Evolutionary conservation across 495 filamentous ascomycete species (phyloP).

Genomic region (Aspergillus ostianus): DNA sequence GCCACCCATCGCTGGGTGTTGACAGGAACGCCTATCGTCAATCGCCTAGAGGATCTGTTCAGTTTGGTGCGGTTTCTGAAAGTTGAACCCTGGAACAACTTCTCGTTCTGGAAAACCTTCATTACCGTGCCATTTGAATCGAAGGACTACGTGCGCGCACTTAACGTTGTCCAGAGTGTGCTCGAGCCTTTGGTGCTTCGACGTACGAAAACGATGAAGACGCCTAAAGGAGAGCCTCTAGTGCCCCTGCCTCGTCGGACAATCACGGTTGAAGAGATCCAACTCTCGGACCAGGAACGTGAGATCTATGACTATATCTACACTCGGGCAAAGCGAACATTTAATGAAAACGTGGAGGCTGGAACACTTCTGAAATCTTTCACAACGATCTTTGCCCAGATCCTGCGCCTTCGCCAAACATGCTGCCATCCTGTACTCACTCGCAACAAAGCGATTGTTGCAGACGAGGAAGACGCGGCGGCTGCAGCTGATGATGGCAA

Average conservation of each 20-base stretch:
- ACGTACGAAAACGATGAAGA: constrained; percentile 97
- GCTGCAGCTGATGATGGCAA: constrained; percentile 74
- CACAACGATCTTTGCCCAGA: constrained; percentile 95
- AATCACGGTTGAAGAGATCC: constrained; percentile 79
- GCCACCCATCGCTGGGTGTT: constrained; percentile 89
- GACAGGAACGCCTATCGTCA: constrained; percentile 96
- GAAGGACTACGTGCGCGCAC: constrained; percentile 85
- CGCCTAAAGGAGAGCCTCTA: constrained; percentile 80
- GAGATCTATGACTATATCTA: constrained; percentile 92
- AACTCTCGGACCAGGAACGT: constrained; percentile 78
- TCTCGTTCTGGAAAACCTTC: constrained; percentile 98
- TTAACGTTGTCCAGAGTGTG: constrained; percentile 97
- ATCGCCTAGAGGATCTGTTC: constrained; percentile 95
- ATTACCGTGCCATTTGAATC: constrained; percentile 96
- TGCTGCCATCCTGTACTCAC: constrained; percentile 93
- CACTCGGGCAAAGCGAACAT: constrained; percentile 74
- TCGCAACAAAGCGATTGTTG: constrained; percentile 76
- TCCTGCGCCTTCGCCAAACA: constrained; percentile 87
- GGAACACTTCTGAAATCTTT: constrained; percentile 92
- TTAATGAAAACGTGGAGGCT: constrained; percentile 81
- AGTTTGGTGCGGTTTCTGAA: constrained; percentile 85
- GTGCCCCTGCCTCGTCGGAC: constrained; percentile 81
- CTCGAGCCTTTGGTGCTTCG: constrained; percentile 93
- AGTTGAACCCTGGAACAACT: constrained; percentile 97
- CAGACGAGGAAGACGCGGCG: constrained; percentile 84